Conservation (phyloP, 2,329 filamentous ascomycete species). For the Madurella fahalii region DNA sequence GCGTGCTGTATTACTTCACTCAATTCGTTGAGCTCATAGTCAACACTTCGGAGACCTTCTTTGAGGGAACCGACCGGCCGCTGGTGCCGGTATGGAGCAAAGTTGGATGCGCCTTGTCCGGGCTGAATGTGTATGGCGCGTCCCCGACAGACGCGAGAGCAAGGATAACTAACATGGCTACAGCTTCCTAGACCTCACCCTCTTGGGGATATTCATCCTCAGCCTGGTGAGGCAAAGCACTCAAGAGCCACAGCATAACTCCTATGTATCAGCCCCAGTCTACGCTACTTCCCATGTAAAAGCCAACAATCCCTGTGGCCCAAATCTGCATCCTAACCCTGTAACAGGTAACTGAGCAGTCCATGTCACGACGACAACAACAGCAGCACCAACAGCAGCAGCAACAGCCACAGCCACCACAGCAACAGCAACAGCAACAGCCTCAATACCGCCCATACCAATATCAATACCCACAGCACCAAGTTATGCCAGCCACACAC, state of each 20-base stretch:
- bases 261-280: neutral
- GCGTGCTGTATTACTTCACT: constrained; percentile 19
- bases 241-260: neutral
- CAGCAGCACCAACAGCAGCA: constrained; percentile 2
- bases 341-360: neutral
- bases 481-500: constrained; percentile 4
- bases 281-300: neutral
- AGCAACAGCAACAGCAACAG: neutral
- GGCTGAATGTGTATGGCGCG: constrained; percentile 18
- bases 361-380: neutral
- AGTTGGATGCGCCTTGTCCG: constrained; percentile 19
- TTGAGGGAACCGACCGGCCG: neutral
- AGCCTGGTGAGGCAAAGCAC: neutral
- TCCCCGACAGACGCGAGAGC: neutral
- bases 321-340: neutral
- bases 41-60: neutral
- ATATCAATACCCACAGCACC: neutral
- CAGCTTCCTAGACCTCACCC: constrained; percentile 25
- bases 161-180: neutral
- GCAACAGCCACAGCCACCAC: too few relatives aligned
- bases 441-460: neutral
- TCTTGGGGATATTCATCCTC: constrained; percentile 24
- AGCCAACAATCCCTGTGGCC: neutral
- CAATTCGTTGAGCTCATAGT: constrained; percentile 8
- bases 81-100: constrained; percentile 18